These are phyloP conservation scores for Russula virescens DNA, from an alignment of 768 basidiomycete genomes.

Conservation along the genomic window DNA sequence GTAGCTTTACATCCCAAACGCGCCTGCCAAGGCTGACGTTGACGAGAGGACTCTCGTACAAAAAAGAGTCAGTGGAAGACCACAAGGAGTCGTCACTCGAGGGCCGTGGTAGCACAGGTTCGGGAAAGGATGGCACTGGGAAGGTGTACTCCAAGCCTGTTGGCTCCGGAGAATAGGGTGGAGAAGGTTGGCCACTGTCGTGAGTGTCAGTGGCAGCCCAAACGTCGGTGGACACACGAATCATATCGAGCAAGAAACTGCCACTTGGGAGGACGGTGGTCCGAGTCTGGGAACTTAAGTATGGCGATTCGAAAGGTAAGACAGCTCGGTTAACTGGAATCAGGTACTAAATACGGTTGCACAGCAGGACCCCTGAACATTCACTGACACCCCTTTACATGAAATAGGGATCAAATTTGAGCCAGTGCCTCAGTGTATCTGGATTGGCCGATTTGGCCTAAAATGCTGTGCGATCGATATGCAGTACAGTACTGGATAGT, in stretches of 20 bases:
- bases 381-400: too few species aligned
- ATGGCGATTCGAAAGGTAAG: too few species aligned
- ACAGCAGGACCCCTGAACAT: too few species aligned
- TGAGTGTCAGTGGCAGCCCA: slow-evolving; percentile 8
- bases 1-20: slow-evolving; percentile 34
- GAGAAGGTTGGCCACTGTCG: neutral
- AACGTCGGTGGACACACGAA: neutral
- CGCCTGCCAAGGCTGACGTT: slow-evolving; percentile 38
- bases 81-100: neutral
- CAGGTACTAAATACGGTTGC: too few species aligned
- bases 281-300: too few species aligned
- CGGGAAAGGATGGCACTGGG: neutral
- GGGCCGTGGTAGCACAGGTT: neutral
- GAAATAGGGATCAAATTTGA: too few species aligned
- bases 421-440: too few species aligned
- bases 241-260: neutral
- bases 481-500: too few species aligned
- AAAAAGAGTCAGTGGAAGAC: slow-evolving; percentile 6
- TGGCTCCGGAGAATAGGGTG: slow-evolving; percentile 11
- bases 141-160: slow-evolving; percentile 1
- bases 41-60: slow-evolving; percentile 38
- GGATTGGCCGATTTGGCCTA: too few species aligned
- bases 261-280: neutral
- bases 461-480: too few species aligned
- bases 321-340: too few species aligned